Evolutionary conservation across 2,329 filamentous ascomycete species (phyloP), one percentile per base, ranked within the genome.

Genomic region (Fusarium xylarioides): DNA sequence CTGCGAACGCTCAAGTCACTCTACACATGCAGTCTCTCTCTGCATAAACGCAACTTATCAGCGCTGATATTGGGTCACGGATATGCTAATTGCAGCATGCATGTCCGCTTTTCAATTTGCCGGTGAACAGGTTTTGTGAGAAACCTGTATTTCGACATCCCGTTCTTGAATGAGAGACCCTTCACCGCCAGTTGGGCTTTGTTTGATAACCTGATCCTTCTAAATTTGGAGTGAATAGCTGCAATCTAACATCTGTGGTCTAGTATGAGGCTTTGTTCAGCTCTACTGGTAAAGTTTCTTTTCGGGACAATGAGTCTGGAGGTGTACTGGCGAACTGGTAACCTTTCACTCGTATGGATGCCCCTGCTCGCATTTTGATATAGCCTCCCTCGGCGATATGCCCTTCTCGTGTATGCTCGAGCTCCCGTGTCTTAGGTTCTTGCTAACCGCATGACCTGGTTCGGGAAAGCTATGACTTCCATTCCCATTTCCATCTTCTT

Each of bases 181-280:
- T 63, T 77, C 76, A 77, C 76, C 76, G 76, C 74, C 71, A 76
- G 73, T 78, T 78, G 62, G 28, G 23, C 38, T 54, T 63, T 69
- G 54, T 56, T 70, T 44, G 28, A 50, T 59, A 37, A 50, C 59
- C 62, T 50, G 14, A 61, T 66, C 62, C 38, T 64, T 59, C 55
- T 64, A 63, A 47, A 43, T 63, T 70, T 62, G 37, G 37, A 42
- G 53, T 60, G 35, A 68, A 59, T 69, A 68, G 66, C 23, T 40
- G 52, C 68, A 73, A 57, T 68, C 60, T 61, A 63, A 63, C 47
- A 58, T 54, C 47, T 66, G 57, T 54, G 64, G 61, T 40, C 30
- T 59, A 37, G 32, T 56, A 32, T 53, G 34, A 44, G 40, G 19
- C 30, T 43, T 58, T 23, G 14, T 44, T 18, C 34, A 30, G 35